Conservation (phyloP, 2,329 filamentous ascomycete genomes). For the Colletotrichum karsti region DNA sequence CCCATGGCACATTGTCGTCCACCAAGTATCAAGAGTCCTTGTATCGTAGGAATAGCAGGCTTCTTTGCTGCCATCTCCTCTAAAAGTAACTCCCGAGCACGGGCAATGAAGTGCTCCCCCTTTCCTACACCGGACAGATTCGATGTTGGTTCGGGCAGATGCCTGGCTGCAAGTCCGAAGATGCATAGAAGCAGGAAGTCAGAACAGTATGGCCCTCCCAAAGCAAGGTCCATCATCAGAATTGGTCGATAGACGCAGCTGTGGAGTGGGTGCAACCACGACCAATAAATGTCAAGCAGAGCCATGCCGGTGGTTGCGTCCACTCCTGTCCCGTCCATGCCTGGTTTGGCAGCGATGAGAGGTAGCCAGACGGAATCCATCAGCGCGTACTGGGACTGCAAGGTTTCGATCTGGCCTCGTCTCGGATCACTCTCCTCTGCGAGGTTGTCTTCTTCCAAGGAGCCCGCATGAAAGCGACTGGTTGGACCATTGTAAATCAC, state of each 20-base stretch:
- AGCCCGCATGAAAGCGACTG: slow-evolving; percentile 32
- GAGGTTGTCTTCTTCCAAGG: slow-evolving; percentile 4
- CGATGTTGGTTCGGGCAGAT: slow-evolving; percentile 9
- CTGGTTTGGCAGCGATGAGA: slow-evolving; percentile 19
- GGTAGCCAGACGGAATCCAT: slow-evolving; percentile 29
- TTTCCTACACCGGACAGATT: not conserved
- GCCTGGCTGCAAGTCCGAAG: slow-evolving; percentile 30
- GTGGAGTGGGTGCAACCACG: slow-evolving; percentile 33
- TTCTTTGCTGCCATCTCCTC: slow-evolving; percentile 16
- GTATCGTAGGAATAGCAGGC: slow-evolving; percentile 25
- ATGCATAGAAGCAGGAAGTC: slow-evolving; percentile 32
- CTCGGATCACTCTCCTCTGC: not conserved
- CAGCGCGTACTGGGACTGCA: slow-evolving; percentile 24
- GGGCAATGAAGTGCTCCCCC: not conserved
- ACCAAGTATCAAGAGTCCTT: slow-evolving; percentile 31
- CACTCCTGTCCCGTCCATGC: slow-evolving; percentile 28
- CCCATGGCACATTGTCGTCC: slow-evolving; percentile 32
- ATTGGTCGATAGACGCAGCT: slow-evolving; percentile 31
- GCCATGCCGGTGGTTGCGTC: slow-evolving; percentile 21
- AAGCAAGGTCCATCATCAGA: slow-evolving; percentile 32
- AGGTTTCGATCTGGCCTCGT: not conserved
- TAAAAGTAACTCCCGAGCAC: slow-evolving; percentile 7
- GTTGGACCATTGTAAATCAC: slow-evolving; percentile 34
- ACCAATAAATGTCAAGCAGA: slow-evolving; percentile 34
- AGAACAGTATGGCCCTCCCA: slow-evolving; percentile 32